phyloP scores from a whole-genome alignment of 2,329 filamentous ascomycete species.

The Proliferodiscus dingleyae region DNA sequence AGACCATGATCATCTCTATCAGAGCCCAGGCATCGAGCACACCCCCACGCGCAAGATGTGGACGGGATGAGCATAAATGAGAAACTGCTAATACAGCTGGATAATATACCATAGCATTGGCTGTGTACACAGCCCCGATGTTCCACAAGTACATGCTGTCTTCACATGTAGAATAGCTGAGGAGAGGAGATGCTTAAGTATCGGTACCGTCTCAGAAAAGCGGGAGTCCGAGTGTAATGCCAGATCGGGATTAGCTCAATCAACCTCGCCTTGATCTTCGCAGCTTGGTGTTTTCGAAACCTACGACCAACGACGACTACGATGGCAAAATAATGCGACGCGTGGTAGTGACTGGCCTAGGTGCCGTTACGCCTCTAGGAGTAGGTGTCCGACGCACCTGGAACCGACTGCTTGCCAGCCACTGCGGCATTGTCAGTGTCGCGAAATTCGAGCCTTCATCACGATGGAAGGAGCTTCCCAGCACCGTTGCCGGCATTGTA shows the following conservation, averaged over 20 bases:
- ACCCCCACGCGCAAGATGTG: too few relatives aligned
- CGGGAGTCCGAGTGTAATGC: too few relatives aligned
- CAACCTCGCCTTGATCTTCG: too few relatives aligned
- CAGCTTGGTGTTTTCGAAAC: not conserved
- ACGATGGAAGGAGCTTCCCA: slow-evolving; percentile 68
- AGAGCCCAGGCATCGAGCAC: not conserved
- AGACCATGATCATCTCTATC: slow-evolving; percentile 5
- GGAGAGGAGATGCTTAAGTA: too few relatives aligned
- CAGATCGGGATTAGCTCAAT: too few relatives aligned
- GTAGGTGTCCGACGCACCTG: slow-evolving; percentile 75
- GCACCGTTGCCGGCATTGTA: slow-evolving; percentile 79
- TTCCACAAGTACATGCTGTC: too few relatives aligned
- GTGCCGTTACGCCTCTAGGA: slow-evolving; percentile 77
- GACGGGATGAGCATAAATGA: too few relatives aligned
- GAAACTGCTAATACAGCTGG: too few relatives aligned
- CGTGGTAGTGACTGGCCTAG: slow-evolving; percentile 79
- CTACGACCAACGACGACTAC: slow-evolving; percentile 2
- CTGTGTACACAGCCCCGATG: too few relatives aligned
- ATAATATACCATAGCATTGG: too few relatives aligned
- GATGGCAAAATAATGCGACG: slow-evolving; percentile 44
- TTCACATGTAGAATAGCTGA: too few relatives aligned
- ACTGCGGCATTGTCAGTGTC: slow-evolving; percentile 76
- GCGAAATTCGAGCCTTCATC: slow-evolving; percentile 43
- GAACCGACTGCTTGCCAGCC: slow-evolving; percentile 71
- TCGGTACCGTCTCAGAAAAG: too few relatives aligned